These are phyloP conservation scores for Blastomyces gilchristii DNA, from an alignment of 2,329 filamentous ascomycete species.

Conservation along the genomic window DNA sequence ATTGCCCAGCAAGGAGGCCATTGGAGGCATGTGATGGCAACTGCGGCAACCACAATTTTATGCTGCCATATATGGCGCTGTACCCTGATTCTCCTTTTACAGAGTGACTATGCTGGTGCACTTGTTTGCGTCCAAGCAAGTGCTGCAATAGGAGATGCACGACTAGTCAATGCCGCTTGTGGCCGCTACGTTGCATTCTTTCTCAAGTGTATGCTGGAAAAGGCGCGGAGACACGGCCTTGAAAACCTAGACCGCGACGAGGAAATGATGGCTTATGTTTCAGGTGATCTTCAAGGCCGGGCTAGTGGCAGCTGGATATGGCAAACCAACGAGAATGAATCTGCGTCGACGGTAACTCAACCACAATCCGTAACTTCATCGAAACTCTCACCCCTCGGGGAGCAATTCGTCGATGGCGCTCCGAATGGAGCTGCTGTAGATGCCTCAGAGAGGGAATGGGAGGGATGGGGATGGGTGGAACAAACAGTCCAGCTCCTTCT, in stretches of 20 bases:
- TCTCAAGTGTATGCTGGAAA: conserved; percentile 53
- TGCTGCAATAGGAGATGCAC: conserved; percentile 57
- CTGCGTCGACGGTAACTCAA: conserved; percentile 16
- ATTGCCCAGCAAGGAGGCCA: conserved; percentile 27
- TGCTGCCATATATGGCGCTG: conserved; percentile 83
- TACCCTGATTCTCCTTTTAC: conserved; percentile 66
- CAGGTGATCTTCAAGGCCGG: conserved; percentile 75
- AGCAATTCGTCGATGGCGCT: conserved; percentile 43
- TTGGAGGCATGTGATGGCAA: conserved; percentile 50
- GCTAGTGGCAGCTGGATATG: conserved; percentile 74
- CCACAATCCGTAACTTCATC: conserved; percentile 9
- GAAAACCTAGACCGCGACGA: conserved; percentile 56
- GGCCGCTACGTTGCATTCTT: conserved; percentile 79
- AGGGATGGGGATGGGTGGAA: conserved; percentile 69
- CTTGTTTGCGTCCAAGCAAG: conserved; percentile 62
- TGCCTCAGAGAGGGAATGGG: conserved; percentile 43
- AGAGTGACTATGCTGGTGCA: conserved; percentile 62
- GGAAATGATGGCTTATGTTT: conserved; percentile 77
- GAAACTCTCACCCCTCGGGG: conserved; percentile 7
- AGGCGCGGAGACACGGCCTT: conserved; percentile 36
- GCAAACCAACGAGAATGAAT: conserved; percentile 46
- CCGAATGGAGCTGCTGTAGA: conserved; percentile 33
- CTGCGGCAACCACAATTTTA: conserved; percentile 62
- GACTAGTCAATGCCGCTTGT: conserved; percentile 65
- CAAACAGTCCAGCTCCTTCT: conserved; percentile 48